phyloP scores from a whole-genome alignment of 768 basidiomycete species.

The Phylloporus sp. region DNA sequence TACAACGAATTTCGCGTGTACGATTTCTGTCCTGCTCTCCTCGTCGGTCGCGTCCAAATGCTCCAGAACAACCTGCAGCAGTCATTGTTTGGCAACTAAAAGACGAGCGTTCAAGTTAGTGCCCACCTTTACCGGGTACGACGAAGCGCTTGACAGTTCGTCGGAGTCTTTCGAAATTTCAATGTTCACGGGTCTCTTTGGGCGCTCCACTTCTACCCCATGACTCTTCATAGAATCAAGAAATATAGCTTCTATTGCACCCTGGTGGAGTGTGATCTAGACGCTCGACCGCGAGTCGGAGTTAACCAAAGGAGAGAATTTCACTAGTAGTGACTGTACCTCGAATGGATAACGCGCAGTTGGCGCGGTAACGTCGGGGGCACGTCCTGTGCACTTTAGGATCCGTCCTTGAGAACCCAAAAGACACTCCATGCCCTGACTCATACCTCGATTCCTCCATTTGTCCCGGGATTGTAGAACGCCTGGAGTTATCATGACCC shows the following conservation, averaged over 20 bases:
- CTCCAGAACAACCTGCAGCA: constrained; percentile 21
- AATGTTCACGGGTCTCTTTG: constrained; percentile 29
- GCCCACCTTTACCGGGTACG: constrained; percentile 31
- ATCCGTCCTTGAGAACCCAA: not conserved
- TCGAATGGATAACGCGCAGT: constrained; percentile 70
- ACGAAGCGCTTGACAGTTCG: constrained; percentile 30
- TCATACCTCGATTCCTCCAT: constrained; percentile 59
- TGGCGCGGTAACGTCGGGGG: constrained; percentile 55
- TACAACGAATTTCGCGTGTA: constrained; percentile 34
- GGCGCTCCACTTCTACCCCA: constrained; percentile 35
- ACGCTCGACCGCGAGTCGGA: not conserved
- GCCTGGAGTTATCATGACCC: constrained; percentile 38
- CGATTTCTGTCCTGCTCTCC: constrained; percentile 28
- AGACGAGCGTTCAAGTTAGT: not conserved
- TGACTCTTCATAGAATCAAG: constrained; percentile 34
- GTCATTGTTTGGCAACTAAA: not conserved
- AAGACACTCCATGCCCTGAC: not conserved
- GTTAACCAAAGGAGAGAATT: not conserved
- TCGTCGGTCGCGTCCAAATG: constrained; percentile 23
- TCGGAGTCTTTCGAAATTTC: constrained; percentile 34
- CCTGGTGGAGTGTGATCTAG: constrained; percentile 37
- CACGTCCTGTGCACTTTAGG: constrained; percentile 54
- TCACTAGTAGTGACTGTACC: constrained; percentile 30
- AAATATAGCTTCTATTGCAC: constrained; percentile 39
- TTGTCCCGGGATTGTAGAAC: constrained; percentile 63